A percentile compares a stretch with the other conserved stretches of the same genome.
Conservation (phyloP, 1,139 yeast genomes). For the Geotrichum aggregatum region DNA sequence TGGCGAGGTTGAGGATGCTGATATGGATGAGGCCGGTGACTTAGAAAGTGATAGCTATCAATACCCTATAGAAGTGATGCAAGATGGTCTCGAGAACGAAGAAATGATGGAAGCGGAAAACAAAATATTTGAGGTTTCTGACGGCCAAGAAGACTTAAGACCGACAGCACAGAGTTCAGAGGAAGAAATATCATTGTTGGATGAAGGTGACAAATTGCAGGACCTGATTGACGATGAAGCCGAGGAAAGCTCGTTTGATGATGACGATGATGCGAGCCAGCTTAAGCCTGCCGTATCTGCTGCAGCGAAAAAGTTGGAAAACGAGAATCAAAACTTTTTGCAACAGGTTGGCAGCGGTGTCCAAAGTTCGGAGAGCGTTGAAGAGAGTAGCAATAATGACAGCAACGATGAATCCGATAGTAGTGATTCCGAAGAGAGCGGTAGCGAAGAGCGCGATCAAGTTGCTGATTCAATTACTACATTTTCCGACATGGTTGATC, state of each 20-base stretch:
- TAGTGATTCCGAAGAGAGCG: conserved; percentile 10
- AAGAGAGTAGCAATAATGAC: conserved; percentile 8
- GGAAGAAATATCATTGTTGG: background rate
- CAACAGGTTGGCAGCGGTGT: too few species aligned
- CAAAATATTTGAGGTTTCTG: background rate
- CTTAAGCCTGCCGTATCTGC: background rate
- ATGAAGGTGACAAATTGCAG: background rate
- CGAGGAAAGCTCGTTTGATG: background rate
- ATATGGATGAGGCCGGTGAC: background rate
- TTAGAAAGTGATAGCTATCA: background rate
- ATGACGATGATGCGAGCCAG: background rate
- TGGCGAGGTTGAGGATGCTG: background rate
- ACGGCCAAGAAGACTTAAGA: conserved; percentile 21
- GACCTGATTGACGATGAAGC: background rate
- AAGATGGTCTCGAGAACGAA: background rate
- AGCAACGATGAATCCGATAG: conserved; percentile 17
- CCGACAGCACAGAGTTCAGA: background rate
- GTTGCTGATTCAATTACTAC: background rate
- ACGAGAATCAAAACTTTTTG: background rate
- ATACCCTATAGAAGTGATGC: background rate
- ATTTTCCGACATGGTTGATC: conserved; percentile 8
- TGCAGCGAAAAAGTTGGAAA: background rate
- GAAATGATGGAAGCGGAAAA: conserved; percentile 13
- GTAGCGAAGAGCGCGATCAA: background rate
- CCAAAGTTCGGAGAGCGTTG: background rate